Percentiles rank a stretch among this genome's conserved stretches.
Conservation (phyloP, 2,329 filamentous ascomycete genomes). For the Fusarium sp. region DNA sequence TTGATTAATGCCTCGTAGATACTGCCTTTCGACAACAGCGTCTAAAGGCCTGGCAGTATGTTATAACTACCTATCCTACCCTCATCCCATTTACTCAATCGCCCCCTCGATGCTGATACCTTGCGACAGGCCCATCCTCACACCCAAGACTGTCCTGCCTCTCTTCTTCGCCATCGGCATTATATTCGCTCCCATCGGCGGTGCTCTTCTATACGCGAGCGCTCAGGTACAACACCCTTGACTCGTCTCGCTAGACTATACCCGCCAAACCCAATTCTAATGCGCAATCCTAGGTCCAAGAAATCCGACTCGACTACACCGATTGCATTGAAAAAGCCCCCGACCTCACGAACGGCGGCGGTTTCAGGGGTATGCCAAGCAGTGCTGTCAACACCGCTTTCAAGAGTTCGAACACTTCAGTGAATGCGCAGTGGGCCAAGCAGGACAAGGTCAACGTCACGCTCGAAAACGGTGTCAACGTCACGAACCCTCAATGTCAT, state of each 20-base stretch:
- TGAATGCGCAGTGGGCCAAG: constrained; percentile 55
- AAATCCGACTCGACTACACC: constrained; percentile 91
- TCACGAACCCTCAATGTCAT: constrained; percentile 67
- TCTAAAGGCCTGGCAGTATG: constrained; percentile 98
- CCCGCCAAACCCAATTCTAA: constrained; percentile 13
- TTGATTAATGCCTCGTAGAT: constrained; percentile 63
- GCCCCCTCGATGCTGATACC: constrained; percentile 48
- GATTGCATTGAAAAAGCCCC: constrained; percentile 71
- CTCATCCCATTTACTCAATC: constrained; percentile 5
- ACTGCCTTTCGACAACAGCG: constrained; percentile 97
- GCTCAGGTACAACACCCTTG: constrained; percentile 64
- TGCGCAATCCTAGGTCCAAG: constrained; percentile 73
- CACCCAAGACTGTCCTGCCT: constrained; percentile 90
- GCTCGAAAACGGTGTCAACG: constrained; percentile 42
- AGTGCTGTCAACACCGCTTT: constrained; percentile 75
- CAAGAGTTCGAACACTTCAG: constrained; percentile 60
- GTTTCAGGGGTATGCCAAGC: constrained; percentile 62
- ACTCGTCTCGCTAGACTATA: not conserved
- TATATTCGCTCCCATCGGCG: constrained; percentile 93
- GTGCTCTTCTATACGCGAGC: constrained; percentile 85
- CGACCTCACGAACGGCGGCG: constrained; percentile 39
- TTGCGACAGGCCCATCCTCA: constrained; percentile 81
- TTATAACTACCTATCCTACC: constrained; percentile 45
- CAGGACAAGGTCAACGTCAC: constrained; percentile 51
- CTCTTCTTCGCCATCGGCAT: constrained; percentile 91